Conservation (phyloP, 2,329 filamentous ascomycete genomes). For the Xylaria sp. region DNA sequence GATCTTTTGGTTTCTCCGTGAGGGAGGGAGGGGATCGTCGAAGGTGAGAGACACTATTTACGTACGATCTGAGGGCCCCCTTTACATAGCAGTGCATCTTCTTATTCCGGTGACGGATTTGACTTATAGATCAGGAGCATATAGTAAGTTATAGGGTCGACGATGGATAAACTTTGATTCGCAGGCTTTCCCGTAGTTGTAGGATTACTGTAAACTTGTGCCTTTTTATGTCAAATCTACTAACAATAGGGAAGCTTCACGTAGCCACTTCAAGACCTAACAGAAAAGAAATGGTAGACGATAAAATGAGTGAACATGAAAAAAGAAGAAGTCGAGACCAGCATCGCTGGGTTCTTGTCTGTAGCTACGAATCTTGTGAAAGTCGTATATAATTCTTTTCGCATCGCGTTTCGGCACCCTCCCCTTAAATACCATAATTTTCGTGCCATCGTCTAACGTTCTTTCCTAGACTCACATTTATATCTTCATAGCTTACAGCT, state of each 20-base stretch:
- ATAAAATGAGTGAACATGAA: neutral
- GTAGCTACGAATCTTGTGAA: neutral
- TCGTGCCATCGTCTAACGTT: neutral
- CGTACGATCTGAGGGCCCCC: neutral
- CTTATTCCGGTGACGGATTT: neutral
- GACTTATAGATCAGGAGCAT: neutral
- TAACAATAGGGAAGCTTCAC: neutral
- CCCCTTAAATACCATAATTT: neutral
- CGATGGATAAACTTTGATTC: neutral
- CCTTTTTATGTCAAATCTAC: neutral
- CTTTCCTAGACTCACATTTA: neutral
- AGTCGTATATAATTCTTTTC: neutral
- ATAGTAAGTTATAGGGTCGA: neutral
- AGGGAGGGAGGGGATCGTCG: neutral
- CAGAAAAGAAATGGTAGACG: neutral
- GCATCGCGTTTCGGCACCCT: neutral
- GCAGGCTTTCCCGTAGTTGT: neutral
- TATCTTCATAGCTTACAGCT: neutral
- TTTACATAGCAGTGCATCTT: neutral
- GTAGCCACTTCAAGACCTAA: neutral
- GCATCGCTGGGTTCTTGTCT: neutral
- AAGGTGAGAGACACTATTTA: neutral
- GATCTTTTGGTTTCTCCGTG: slow-evolving; percentile 9
- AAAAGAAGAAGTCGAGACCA: neutral
- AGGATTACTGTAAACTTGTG: neutral